Conservation (phyloP, 208 protist genomes). For the Trypanosoma mega region DNA sequence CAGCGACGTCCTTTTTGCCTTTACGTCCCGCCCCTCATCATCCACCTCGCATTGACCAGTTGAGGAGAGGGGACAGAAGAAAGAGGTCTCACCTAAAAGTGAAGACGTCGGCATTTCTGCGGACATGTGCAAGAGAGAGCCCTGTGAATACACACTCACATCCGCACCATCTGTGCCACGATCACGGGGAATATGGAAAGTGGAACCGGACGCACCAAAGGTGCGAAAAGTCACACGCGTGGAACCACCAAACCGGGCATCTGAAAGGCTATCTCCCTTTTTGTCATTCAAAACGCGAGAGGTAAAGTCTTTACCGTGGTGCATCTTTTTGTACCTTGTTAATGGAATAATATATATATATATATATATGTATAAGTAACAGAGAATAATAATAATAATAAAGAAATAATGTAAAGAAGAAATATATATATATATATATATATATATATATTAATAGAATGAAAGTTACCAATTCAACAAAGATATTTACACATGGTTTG, state of each 20-base stretch:
- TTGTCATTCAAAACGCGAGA: too few relatives aligned
- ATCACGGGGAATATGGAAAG: too few relatives aligned
- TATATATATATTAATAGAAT: background rate
- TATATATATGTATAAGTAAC: background rate
- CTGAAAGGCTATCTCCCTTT: too few relatives aligned
- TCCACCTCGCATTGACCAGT: background rate
- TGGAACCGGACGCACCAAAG: too few relatives aligned
- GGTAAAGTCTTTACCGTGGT: too few relatives aligned
- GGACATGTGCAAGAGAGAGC: too few relatives aligned
- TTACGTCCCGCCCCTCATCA: conserved; percentile 13
- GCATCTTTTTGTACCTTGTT: background rate
- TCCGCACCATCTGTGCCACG: too few relatives aligned
- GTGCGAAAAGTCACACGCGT: too few relatives aligned
- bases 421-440: background rate
- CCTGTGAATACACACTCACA: too few relatives aligned
- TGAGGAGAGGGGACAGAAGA: background rate
- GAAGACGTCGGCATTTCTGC: too few relatives aligned
- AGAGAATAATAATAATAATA: background rate
- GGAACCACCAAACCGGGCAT: too few relatives aligned
- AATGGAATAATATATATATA: background rate
- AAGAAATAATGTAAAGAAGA: background rate
- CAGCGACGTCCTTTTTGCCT: conserved; percentile 3
- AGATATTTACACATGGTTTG: too few relatives aligned
- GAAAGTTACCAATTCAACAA: background rate
- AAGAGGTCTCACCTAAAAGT: background rate